Base-by-base conservation (phyloP, 2,329 filamentous ascomycete species). In the Sarocladiaceae sp. region DNA sequence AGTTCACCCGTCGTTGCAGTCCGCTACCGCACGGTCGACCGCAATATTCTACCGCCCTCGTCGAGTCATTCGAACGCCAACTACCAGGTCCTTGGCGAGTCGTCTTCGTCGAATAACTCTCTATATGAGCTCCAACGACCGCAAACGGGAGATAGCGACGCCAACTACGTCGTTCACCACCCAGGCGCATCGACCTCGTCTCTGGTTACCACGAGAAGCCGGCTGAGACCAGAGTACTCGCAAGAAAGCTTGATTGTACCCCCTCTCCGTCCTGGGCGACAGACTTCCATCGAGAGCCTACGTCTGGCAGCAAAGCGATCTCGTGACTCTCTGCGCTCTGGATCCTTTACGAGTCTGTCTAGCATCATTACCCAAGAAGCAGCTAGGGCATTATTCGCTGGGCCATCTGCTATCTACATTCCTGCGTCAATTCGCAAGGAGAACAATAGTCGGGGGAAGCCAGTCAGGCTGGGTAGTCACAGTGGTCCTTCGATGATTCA, bases 241-340 rank as follows among this genome's bases (percentile, higher is more conserved):
- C 80, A 80, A 56, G 82, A 85, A 59, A 85, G 81, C 56, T 68
- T 86, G 26, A 60, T 80, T 12, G 78, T 85, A 13, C 71, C 78
- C 8, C 81, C 82, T 0, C 66, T 86, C 17, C 71, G 73, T 42
- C 73, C 78, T 8, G 65, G 66, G 51, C 74, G 70, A 59, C 71
- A 71, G 56, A 68, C 66, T 22, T 77, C 78, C 2, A 70, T 69
- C 42, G 79, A 83, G 44, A 71, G 67, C 20, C 67, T 78, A 25
- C 3, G 72, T 78, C 55, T 72, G 73, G 59, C 77, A 72, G 59
- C 71, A 74, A 50, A 50, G 29, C 68, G 71, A 28, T 82, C 80
- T 6, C 71, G 73, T 53, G 79, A 83, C 54, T 77, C 75, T 8
- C 67, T 80, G 22, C 75, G 77, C 22, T 70, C 74, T 26, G 75